Evolutionary conservation across 192 early-diverging fungal genomes (phyloP).

Genomic region (Gigaspora rosea): DNA sequence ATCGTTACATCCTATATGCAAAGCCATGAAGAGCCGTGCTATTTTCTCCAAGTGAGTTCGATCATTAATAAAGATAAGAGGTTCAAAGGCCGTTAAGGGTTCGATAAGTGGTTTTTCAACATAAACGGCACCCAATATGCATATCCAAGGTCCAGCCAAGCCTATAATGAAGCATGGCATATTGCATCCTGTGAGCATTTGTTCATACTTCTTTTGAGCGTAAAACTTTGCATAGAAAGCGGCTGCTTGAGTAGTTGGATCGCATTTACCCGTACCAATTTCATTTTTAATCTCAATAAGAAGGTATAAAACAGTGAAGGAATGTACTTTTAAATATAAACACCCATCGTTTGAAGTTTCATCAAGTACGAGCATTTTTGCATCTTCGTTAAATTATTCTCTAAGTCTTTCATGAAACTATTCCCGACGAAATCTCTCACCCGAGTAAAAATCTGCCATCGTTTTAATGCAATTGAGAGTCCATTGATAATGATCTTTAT

Average conservation of each 20-base stretch:
- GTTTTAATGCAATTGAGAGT: background rate
- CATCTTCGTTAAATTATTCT: background rate
- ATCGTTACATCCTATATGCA: background rate
- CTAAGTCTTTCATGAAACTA: conserved; percentile 1
- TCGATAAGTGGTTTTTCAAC: conserved; percentile 14
- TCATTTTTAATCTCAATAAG: conserved; percentile 22
- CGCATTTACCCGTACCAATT: conserved; percentile 3
- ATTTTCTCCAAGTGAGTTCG: background rate
- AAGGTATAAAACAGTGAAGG: background rate
- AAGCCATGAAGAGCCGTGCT: conserved; percentile 14
- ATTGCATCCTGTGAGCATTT: conserved; percentile 16
- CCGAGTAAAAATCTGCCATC: background rate
- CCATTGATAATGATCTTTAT: conserved; percentile 12
- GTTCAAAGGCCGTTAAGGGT: background rate
- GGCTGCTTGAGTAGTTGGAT: background rate
- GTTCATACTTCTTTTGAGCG: background rate
- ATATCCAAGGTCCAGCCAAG: conserved; percentile 19
- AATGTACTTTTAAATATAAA: background rate
- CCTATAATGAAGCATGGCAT: conserved; percentile 8
- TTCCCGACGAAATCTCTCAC: background rate
- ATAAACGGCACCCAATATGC: conserved; percentile 11
- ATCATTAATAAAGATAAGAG: background rate
- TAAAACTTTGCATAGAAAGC: conserved; percentile 16
- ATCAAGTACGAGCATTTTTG: background rate
- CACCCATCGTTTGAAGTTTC: conserved; percentile 13